Evolutionary conservation across 805 yeast species (phyloP), one percentile per base, ranked within the genome.

Genomic region (Monosporozyma aerobia): DNA sequence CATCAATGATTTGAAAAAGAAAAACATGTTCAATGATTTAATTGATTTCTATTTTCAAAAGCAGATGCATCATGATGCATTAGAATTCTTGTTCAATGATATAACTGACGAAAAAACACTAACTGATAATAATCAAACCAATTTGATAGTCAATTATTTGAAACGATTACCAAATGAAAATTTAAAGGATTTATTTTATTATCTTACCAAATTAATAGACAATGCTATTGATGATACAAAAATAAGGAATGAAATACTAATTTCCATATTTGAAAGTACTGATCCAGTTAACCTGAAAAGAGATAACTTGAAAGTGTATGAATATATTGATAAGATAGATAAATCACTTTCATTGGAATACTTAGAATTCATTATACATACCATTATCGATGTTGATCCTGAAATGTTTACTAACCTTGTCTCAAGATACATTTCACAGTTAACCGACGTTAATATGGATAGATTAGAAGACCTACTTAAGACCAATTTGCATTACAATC

Each of bases 1-100:
- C 1, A 78, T 79, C 48, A 65, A 69, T 10, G 75, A 78, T 49
- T 74, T 89, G 30, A 65, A 75, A 10, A 62, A 69, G 3, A 70
- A 75, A 7, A 69, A 73, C 2, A 76, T 79, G 62, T 78, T 79
- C 59, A 77, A 77, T 33, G 97, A 89, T 59, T 72, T 90, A 44
- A 76, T 88, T 8, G 95, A 87, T 61, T 90, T 87, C 62, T 87
- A 85, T 59, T 82, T 73, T 58, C 79, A 84, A n/a, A 73, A 83
- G 50, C 63, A 69, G 1, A 63, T 77, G 48, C 96, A 89, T 66
- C 70, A 72, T 7, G 80, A 82, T 50, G 95, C 97, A 0, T 69
- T 94, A 44, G 69, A 74, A 4, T 74, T 87, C 62, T 70, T 92
- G 19, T 10, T 46, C 61, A 16, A 32, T 37, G 32, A 37, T 50